phyloP scores from a whole-genome alignment of 139 green algal species.

The Helicosporidium sp. region DNA sequence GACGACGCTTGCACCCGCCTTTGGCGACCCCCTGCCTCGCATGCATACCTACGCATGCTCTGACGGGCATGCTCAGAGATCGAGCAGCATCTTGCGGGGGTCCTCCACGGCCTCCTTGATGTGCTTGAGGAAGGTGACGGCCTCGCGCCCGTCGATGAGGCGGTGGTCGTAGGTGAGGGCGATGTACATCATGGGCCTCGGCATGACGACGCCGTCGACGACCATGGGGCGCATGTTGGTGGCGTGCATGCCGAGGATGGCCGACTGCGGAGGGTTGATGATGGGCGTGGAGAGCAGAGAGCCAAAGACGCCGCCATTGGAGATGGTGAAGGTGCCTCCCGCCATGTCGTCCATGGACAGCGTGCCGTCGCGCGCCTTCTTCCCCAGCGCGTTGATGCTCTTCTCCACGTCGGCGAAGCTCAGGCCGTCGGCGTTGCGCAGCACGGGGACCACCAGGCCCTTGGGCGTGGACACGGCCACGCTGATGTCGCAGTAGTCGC shows the following conservation, averaged over 20 bases:
- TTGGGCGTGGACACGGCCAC: slow-evolving; percentile 89
- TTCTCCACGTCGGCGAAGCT: slow-evolving; percentile 85
- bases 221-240: slow-evolving; percentile 72
- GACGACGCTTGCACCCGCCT: too few relatives aligned
- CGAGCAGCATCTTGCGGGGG: slow-evolving; percentile 75
- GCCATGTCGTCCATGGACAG: slow-evolving; percentile 97
- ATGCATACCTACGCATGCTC: too few relatives aligned
- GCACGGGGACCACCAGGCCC: slow-evolving; percentile 84
- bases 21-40: too few relatives aligned
- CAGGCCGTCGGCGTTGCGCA: slow-evolving; percentile 60
- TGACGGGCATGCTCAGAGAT: slow-evolving; percentile 63
- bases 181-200: slow-evolving; percentile 93
- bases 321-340: slow-evolving; percentile 98
- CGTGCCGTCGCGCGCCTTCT: slow-evolving; percentile 83
- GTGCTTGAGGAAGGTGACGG: slow-evolving; percentile 89
- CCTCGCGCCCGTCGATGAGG: slow-evolving; percentile 88
- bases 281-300: slow-evolving; percentile 88
- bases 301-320: slow-evolving; percentile 95
- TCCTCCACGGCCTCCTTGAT: slow-evolving; percentile 98
- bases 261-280: slow-evolving; percentile 92
- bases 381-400: slow-evolving; percentile 64
- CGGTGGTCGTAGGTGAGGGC: slow-evolving; percentile 97
- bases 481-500: slow-evolving; percentile 70
- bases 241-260: slow-evolving; percentile 93
- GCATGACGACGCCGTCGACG: slow-evolving; percentile 57